Percentiles rank a stretch among this genome's conserved stretches.
Evolutionary conservation across 192 early-diverging fungal species (phyloP).

Genomic region (Funneliformis geosporum): DNA sequence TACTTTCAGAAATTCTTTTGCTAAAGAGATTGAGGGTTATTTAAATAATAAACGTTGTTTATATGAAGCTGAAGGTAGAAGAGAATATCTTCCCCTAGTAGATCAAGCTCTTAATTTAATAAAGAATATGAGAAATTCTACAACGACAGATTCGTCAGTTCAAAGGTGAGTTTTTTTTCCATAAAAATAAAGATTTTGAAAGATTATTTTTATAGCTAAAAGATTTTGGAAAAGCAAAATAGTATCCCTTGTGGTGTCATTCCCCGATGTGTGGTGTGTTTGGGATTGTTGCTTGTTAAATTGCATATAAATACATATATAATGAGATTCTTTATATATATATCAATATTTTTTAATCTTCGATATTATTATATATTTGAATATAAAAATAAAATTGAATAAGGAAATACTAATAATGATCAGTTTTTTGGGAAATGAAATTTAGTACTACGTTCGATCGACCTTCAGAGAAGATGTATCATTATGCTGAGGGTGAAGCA

Average conservation of each 20-base stretch:
- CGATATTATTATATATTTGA: no score
- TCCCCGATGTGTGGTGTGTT: no score
- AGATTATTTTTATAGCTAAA: neutral
- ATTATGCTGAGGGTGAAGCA: conserved; percentile 18
- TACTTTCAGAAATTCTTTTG: neutral
- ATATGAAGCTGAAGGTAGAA: conserved; percentile 16
- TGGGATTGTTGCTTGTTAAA: no score
- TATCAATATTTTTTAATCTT: no score
- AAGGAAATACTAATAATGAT: no score
- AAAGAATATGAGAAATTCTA: neutral
- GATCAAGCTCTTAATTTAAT: neutral
- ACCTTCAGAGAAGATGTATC: conserved; percentile 13
- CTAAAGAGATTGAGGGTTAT: conserved; percentile 11
- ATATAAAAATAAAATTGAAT: no score
- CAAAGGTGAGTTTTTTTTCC: neutral
- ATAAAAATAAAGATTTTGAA: no score
- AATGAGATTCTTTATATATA: no score
- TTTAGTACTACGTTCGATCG: neutral
- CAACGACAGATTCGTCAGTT: neutral
- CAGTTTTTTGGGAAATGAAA: neutral
- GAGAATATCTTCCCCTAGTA: conserved; percentile 11
- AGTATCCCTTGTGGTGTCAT: no score
- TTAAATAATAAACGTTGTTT: conserved; percentile 10
- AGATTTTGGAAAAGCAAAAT: no score
- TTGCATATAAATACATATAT: no score